Base-by-base conservation (phyloP, 179 eudicot genomes). In the Spinacia oleracea region DNA sequence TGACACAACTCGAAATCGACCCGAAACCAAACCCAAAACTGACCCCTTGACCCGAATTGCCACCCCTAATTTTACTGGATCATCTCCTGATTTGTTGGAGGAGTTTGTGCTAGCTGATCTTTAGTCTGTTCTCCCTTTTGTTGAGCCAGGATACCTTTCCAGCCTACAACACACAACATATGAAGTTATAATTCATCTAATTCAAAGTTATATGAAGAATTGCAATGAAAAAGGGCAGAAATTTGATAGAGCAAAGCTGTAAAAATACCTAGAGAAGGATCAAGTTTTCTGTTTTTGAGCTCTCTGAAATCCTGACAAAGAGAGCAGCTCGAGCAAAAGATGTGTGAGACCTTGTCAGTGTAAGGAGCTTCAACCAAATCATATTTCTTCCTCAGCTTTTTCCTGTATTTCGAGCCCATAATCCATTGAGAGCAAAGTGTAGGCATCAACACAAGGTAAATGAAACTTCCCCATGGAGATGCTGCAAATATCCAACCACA, bases 331-430 rank as follows among this genome's bases (percentile, higher is more conserved):
- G 78, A 58, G n/a, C 89, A 86, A n/a, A 86, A 86, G 70, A 84
- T 40, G 74, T 84, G 89, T 74, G 87, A 81, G 35, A 84, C 71
- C 38, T 35, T 73, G 76, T 86, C 89, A 46, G 50, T 60, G 64
- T 83, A 83, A 6, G 89, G 89, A 81, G 89, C 89, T 80, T 84
- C 87, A 20, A 87, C 87, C 53, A 87, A 70, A 15, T 81, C 84
- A 78, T 84, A 86, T 59, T 68, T 84, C 79, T 72, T 82, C 82
- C 89, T 80, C 58, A 82, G 84, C 75, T 78, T 84, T 63, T 78
- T 75, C 76, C 85, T 74, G 75, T 82, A 86, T 66, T 86, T 82
- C 21, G 89, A 82, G 0, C 87, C 89, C 73, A 86, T 77, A 15
- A 84, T 75, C 71, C 85, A 84, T 67, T 75, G 83, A 20, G 76